Conservation (phyloP, 2,329 filamentous ascomycete species). For the Apiospora marii region DNA sequence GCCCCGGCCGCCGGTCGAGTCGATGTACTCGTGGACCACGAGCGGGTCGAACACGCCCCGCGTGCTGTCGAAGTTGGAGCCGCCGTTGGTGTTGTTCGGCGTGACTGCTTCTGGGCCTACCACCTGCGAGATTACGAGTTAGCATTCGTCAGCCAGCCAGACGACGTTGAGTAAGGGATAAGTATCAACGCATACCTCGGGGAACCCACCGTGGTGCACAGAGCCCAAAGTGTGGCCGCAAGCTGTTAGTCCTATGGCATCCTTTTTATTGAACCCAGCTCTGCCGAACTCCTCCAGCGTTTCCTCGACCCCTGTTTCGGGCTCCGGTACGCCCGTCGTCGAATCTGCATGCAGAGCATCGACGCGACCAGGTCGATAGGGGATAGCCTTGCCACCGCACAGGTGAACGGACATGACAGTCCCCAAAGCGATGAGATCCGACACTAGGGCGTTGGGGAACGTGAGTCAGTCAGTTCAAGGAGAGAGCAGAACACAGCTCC, state of each 20-base stretch:
- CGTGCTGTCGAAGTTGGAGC: conserved; percentile 35
- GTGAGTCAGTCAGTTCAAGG: not conserved
- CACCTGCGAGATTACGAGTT: not conserved
- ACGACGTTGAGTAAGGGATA: not conserved
- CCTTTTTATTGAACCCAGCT: conserved; percentile 37
- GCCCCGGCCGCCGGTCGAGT: conserved; percentile 34
- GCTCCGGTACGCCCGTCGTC: conserved; percentile 39
- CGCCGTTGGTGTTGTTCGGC: conserved; percentile 37
- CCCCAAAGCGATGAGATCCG: conserved; percentile 40
- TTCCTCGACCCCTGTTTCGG: conserved; percentile 35
- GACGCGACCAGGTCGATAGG: conserved; percentile 38
- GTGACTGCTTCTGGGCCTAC: conserved; percentile 32
- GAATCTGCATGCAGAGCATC: conserved; percentile 39
- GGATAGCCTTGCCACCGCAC: conserved; percentile 38
- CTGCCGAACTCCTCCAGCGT: conserved; percentile 37
- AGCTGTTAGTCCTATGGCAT: conserved; percentile 38
- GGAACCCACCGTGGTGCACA: conserved; percentile 39
- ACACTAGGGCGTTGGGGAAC: conserved; percentile 31
- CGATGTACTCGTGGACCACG: conserved; percentile 39
- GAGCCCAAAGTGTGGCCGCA: conserved; percentile 42
- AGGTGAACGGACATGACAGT: conserved; percentile 41
- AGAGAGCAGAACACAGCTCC: not conserved
- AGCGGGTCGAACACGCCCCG: conserved; percentile 34
- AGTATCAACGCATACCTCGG: conserved; percentile 28
- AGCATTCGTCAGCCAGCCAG: not conserved